A percentile compares a stretch with the other conserved stretches of the same genome.
Conservation (phyloP, 768 basidiomycete genomes). For the Lactarius indigo region DNA sequence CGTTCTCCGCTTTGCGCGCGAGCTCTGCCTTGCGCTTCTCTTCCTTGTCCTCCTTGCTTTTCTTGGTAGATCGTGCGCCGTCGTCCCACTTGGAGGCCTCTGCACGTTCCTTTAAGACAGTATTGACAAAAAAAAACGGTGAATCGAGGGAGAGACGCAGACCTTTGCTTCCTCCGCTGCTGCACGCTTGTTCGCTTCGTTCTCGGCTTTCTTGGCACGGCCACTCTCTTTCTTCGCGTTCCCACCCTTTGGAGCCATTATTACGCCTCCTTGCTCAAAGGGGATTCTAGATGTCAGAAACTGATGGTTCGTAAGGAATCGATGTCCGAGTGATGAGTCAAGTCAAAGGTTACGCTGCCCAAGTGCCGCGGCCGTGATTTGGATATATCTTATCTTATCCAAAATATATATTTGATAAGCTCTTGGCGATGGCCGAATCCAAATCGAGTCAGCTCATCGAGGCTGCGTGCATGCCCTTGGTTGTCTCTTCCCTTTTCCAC, state of each 20-base stretch:
- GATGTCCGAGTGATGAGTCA: background rate
- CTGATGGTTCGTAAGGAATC: background rate
- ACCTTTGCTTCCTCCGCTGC: conserved; percentile 61
- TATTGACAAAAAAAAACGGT: background rate
- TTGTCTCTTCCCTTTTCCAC: background rate
- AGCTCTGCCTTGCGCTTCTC: conserved; percentile 78
- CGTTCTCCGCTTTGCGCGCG: conserved; percentile 83
- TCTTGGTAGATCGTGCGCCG: conserved; percentile 62
- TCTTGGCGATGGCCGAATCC: conserved; percentile 2
- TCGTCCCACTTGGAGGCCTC: conserved; percentile 69
- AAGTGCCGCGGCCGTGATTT: background rate
- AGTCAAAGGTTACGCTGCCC: background rate
- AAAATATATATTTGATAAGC: background rate
- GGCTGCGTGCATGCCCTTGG: background rate
- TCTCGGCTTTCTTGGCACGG: conserved; percentile 87
- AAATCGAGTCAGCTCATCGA: background rate
- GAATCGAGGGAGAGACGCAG: conserved; percentile 14
- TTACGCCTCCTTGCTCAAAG: background rate
- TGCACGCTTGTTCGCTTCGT: conserved; percentile 76
- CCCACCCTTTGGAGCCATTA: conserved; percentile 82
- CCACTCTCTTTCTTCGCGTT: conserved; percentile 94
- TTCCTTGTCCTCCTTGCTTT: conserved; percentile 70
- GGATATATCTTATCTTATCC: conserved; percentile 24
- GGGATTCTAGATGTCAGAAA: background rate
- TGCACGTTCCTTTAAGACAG: conserved; percentile 56